phyloP scores from a whole-genome alignment of 345 rosid species.

The Salix caprea region DNA sequence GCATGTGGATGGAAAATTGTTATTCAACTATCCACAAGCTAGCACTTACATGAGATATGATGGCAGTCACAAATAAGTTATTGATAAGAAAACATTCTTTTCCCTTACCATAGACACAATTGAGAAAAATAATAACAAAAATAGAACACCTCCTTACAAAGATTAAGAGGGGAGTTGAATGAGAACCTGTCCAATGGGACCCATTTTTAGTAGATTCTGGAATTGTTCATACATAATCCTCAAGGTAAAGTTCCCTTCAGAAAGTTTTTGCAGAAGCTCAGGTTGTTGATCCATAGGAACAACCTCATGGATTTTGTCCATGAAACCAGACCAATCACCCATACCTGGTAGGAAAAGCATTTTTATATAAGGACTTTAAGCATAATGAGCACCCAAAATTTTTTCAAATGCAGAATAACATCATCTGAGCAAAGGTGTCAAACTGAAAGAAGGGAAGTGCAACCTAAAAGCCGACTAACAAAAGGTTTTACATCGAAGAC shows the following conservation, averaged over 20 bases:
- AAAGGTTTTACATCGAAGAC: slow-evolving; percentile 87
- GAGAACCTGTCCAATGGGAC: slow-evolving; percentile 80
- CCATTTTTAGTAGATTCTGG: slow-evolving; percentile 83
- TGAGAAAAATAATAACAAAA: too few relatives aligned
- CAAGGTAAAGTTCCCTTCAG: slow-evolving; percentile 81
- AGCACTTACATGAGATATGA: too few relatives aligned
- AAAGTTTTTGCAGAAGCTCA: slow-evolving; percentile 87
- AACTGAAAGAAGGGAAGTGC: not conserved
- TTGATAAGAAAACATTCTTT: too few relatives aligned
- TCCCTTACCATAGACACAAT: too few relatives aligned
- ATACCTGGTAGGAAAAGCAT: slow-evolving; percentile 42
- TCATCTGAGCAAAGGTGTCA: not conserved
- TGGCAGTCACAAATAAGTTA: too few relatives aligned
- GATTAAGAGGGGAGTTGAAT: too few relatives aligned
- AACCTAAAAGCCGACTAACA: slow-evolving; percentile 87
- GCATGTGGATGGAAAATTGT: too few relatives aligned
- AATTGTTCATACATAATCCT: slow-evolving; percentile 91
- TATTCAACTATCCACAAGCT: too few relatives aligned
- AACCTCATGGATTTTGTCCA: slow-evolving; percentile 93
- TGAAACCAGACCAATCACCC: slow-evolving; percentile 94
- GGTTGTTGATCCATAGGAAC: slow-evolving; percentile 97
- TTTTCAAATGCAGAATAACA: not conserved
- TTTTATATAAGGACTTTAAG: not conserved
- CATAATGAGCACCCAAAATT: not conserved
- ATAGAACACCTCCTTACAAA: too few relatives aligned